Base-by-base conservation (phyloP, 495 filamentous ascomycete genomes). In the Penicillium maclennaniae region DNA sequence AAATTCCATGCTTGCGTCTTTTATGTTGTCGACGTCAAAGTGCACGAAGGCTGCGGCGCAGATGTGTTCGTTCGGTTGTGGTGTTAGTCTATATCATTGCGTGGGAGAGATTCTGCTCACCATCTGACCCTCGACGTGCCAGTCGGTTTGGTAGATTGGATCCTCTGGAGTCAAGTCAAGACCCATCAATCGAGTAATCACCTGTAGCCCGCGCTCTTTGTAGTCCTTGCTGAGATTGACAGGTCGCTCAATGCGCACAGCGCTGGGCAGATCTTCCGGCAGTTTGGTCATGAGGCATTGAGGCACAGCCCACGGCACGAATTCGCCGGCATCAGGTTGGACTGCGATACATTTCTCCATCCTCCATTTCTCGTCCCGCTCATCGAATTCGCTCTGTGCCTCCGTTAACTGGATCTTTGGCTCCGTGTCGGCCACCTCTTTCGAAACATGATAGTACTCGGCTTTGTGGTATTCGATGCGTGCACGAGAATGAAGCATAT, bases 61-160 rank as follows among this genome's bases (percentile, higher is more conserved):
- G 47, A 76, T 66, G 28, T 74, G 72, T 43, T 76, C 73, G 42
- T 76, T 76, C 68, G 69, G 28, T 40, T 31, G 43, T 7, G 41
- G 3, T 12, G 21, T 26, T 27, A 27, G 27, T n/a, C 16, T 6
- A 12, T 14, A 0, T 7, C 12, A 4, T 17, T 23, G 36, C 12
- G 6, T 3, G 6, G 17, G 12, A 27, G 14, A 23, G 17, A 7
- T 17, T 25, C 14, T 21, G 47, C 55, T 59, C 45, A 70, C 70
- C 60, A 69, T 66, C 43, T 70, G 66, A 2, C 70, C 66, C 46
- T 74, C 68, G 16, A 80, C 59, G 60, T 67, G 67, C 63, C 64
- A 80, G 9, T 71, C 69, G 19, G 69, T 56, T 42, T 63, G 40
- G 48, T 66, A 71, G 7, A 19, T 37, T 0, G 69, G 68, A 3